These are phyloP conservation scores for Podospora pseudoanserina DNA, from an alignment of 495 filamentous ascomycete species.

Conservation along the genomic window DNA sequence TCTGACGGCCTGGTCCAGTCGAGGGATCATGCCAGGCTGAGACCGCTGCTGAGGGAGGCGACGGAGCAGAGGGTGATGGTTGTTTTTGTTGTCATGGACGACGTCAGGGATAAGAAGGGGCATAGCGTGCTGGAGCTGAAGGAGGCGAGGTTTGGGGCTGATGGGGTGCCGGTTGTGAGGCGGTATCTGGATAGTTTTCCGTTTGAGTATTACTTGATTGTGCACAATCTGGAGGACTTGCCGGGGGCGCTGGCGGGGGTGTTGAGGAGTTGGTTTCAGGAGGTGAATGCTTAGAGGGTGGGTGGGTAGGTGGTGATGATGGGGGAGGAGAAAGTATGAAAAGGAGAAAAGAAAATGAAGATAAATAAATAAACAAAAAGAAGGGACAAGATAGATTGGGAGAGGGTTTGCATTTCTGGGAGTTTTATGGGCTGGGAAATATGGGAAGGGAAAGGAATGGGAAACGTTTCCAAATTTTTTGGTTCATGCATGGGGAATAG, in stretches of 20 bases:
- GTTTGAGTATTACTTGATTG: conserved; percentile 92
- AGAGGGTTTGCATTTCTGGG: background rate
- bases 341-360: conserved; percentile 6
- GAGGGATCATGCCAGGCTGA: conserved; percentile 72
- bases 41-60: conserved; percentile 76
- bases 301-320: too few species aligned
- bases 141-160: conserved; percentile 69
- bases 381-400: background rate
- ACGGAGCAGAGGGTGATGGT: conserved; percentile 95
- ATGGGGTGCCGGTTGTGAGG: conserved; percentile 64
- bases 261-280: conserved; percentile 93
- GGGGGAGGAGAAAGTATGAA: background rate
- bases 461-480: too few species aligned
- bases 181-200: conserved; percentile 93
- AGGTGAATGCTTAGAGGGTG: conserved; percentile 56
- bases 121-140: conserved; percentile 73
- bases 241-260: conserved; percentile 82
- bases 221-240: conserved; percentile 84
- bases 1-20: conserved; percentile 86
- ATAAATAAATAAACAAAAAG: background rate
- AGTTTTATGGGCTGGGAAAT: background rate
- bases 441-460: too few species aligned
- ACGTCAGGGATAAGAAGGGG: conserved; percentile 48
- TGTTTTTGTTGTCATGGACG: conserved; percentile 93
- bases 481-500: too few species aligned